A percentile compares a stretch with the other conserved stretches of the same genome.
Conservation (phyloP, 108 stramenopile genomes). For the Mediolabrus comicus region DNA sequence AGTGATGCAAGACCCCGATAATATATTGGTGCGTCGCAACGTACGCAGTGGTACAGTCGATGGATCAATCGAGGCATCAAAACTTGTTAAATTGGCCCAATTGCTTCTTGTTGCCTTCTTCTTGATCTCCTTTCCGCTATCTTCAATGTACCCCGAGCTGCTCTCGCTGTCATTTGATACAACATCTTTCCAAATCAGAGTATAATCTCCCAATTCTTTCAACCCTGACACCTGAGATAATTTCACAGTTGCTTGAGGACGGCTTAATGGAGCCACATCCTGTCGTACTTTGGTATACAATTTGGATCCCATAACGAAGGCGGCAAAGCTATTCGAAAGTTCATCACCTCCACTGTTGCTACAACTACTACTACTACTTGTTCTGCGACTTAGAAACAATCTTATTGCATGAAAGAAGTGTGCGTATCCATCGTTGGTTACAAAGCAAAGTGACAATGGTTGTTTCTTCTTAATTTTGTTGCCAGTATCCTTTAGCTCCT, state of each 20-base stretch:
- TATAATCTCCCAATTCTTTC: neutral
- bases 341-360: neutral
- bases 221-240: slow-evolving; percentile 16
- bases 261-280: slow-evolving; percentile 27
- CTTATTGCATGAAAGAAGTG: slow-evolving; percentile 41
- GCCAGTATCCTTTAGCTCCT: neutral
- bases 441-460: slow-evolving; percentile 31
- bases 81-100: slow-evolving; percentile 30
- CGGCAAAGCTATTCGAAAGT: slow-evolving; percentile 29
- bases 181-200: neutral
- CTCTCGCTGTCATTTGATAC: neutral
- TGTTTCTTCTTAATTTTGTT: slow-evolving; percentile 11
- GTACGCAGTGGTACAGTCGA: slow-evolving; percentile 23
- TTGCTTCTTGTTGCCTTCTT: neutral
- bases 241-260: slow-evolving; percentile 15
- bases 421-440: slow-evolving; percentile 36
- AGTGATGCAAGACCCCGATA: slow-evolving; percentile 33
- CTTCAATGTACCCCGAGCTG: neutral
- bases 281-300: slow-evolving; percentile 17
- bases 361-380: neutral
- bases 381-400: neutral
- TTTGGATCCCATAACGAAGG: slow-evolving; percentile 27
- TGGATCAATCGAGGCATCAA: slow-evolving; percentile 42
- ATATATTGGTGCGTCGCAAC: slow-evolving; percentile 23
- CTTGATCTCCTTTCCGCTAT: neutral